Evolutionary conservation across 176 grass and related monocot species (phyloP).

Genomic region (Melocanna baccifera): DNA sequence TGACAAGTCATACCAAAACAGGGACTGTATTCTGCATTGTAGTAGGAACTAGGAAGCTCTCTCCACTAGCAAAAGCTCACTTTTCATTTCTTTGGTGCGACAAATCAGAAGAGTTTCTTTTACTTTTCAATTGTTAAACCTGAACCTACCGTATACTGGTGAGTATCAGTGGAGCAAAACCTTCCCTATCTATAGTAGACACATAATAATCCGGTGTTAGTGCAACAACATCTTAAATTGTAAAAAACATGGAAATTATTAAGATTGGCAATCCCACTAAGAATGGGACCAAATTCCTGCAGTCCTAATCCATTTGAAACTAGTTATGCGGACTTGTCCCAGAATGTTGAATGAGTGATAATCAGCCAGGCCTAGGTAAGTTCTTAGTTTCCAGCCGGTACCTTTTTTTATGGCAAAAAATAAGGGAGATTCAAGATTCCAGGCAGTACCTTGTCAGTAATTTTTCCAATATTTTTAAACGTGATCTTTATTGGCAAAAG

Average conservation of each 20-base stretch:
- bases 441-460: neutral
- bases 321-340: neutral
- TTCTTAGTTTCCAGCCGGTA: neutral
- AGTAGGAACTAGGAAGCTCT: neutral
- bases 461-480: slow-evolving; percentile 2
- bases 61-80: neutral
- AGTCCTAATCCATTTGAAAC: neutral
- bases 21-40: neutral
- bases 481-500: neutral
- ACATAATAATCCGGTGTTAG: neutral
- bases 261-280: neutral
- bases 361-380: neutral
- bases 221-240: neutral
- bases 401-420: neutral
- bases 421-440: neutral
- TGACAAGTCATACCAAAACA: neutral
- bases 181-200: neutral
- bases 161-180: neutral
- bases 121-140: neutral
- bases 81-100: neutral
- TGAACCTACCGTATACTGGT: neutral
- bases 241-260: slow-evolving; percentile 2
- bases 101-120: neutral
- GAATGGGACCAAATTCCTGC: neutral
- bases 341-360: neutral